phyloP scores from a whole-genome alignment of 1,284 basidiomycete species.

The Fomitopsis palustris region DNA sequence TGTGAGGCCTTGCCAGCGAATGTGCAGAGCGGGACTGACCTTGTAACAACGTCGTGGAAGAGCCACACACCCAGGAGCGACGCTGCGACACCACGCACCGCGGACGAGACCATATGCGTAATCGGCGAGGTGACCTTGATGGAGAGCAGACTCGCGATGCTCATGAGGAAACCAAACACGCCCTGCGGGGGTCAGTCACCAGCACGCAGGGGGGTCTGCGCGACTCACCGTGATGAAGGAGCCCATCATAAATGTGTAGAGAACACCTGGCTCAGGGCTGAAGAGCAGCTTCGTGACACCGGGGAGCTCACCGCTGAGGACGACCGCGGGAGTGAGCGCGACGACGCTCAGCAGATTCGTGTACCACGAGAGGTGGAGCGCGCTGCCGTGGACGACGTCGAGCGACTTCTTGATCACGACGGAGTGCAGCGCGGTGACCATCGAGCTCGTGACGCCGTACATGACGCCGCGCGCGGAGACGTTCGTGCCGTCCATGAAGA shows the following conservation, averaged over 20 bases:
- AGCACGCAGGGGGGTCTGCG: no score
- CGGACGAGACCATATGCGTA: constrained; percentile 89
- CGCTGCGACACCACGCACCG: constrained; percentile 79
- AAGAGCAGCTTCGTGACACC: constrained; percentile 58
- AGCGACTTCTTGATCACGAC: constrained; percentile 84
- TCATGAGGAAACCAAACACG: constrained; percentile 82
- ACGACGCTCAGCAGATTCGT: constrained; percentile 74
- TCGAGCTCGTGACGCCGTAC: constrained; percentile 75
- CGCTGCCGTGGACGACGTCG: constrained; percentile 72
- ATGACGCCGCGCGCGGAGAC: constrained; percentile 61
- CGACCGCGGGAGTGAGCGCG: constrained; percentile 60
- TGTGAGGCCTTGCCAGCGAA: neutral
- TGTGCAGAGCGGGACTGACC: constrained; percentile 40
- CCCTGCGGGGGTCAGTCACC: constrained; percentile 44
- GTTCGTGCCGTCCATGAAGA: constrained; percentile 69
- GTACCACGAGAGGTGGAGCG: constrained; percentile 82
- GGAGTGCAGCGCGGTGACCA: constrained; percentile 78
- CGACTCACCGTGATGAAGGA: constrained; percentile 65
- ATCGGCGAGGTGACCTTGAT: constrained; percentile 92
- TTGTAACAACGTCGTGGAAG: constrained; percentile 73
- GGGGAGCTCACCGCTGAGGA: constrained; percentile 69
- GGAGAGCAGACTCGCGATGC: constrained; percentile 82
- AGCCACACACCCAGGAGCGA: constrained; percentile 73
- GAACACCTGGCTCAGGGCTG: constrained; percentile 37
- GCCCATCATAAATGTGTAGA: constrained; percentile 63